Base-by-base conservation (phyloP, 2,329 filamentous ascomycete species). In the Aspergillus terreus region DNA sequence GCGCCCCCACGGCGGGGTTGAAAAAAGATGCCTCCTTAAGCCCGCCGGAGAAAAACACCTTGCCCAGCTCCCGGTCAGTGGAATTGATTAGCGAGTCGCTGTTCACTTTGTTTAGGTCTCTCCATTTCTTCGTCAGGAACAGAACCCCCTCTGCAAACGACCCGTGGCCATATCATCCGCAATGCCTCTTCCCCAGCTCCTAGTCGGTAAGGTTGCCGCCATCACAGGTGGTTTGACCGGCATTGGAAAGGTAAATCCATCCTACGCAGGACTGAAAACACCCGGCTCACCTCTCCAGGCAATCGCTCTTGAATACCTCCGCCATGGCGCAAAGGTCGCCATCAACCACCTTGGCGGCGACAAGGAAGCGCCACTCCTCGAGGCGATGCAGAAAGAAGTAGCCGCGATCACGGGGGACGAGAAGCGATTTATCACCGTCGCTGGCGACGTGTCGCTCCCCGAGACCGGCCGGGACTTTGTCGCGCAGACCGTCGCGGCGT, bases 181-280 rank as follows among this genome's bases (percentile, higher is more conserved):
- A 46, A 71, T 70, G 68, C 56, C 66, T 47, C 56, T 64, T 6
- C 64, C 69, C 56, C 64, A 66, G 58, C 79, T 94, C 60, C 83
- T 95, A 51, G 67, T 74, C 49, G 83, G 82, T 69, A 95, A 95
- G 72, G 86, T 85, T 11, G 89, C 89, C 71, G 87, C 90, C 67
- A 90, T 96, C 63, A 95, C 90, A 0, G 90, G 91, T 58, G 90
- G 88, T 51, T 86, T 87, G 3, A 95, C 90, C 1, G 90, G 90
- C 50, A 95, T 95, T 62, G 91, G 91, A 47, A 82, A 88, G 47
- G 71, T 72, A 68, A 48, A 11, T 12, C 40, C 15, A 17, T 19
- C 17, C 15, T 14, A 15, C 10, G 19, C 23, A 25, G 15, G 12
- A 32, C 23, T 19, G 9, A 33, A 17, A 47, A 49, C 11, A 45